Evolutionary conservation across 1,139 yeast genomes (phyloP).

Genomic region (Saccharomyces hybrid): DNA sequence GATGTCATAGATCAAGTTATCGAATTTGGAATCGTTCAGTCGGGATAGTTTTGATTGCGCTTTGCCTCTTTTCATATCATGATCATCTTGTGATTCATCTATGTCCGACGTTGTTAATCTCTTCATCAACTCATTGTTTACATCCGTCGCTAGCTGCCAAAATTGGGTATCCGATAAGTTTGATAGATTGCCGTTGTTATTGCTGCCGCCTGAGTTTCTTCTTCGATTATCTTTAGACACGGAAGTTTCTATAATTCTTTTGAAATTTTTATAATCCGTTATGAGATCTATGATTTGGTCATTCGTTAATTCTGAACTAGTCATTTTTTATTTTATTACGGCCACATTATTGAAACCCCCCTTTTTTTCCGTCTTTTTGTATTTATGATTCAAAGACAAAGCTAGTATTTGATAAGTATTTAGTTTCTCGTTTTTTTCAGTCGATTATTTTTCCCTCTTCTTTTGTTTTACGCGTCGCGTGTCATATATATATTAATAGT

Average conservation of each 20-base stretch:
- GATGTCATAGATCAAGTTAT: not conserved
- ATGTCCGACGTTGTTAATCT: constrained; percentile 5
- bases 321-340: not conserved
- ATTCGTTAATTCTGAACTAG: not conserved
- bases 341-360: not conserved
- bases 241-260: not conserved
- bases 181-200: constrained; percentile 9
- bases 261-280: not conserved
- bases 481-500: constrained; percentile 10
- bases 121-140: constrained; percentile 15
- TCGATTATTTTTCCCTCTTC: constrained; percentile 12
- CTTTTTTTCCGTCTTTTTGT: not conserved
- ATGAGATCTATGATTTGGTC: not conserved
- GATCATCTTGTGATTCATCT: not conserved
- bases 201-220: constrained; percentile 1
- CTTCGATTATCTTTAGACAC: constrained; percentile 9
- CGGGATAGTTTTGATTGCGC: not conserved
- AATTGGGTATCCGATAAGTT: constrained; percentile 12
- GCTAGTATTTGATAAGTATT: too few relatives aligned
- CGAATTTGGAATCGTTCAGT: not conserved
- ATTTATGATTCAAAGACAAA: not conserved
- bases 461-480: constrained; percentile 27
- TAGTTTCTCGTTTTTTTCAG: not conserved
- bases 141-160: constrained; percentile 15
- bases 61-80: not conserved